Base-by-base conservation (phyloP, 2,329 filamentous ascomycete genomes). In the Fusarium pseudograminearum region DNA sequence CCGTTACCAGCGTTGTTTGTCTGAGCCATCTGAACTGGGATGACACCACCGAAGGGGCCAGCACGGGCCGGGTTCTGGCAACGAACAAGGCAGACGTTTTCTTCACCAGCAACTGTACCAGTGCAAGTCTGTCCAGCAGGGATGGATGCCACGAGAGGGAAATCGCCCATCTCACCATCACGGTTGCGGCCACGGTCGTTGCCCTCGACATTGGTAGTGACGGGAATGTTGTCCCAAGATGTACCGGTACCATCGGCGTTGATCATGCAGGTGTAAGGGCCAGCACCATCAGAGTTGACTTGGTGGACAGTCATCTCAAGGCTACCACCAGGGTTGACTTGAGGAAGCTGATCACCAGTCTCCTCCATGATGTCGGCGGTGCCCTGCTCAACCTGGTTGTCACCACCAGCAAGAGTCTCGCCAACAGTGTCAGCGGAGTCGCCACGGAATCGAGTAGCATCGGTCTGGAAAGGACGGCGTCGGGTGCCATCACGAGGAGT, bases 191-290 rank as follows among this genome's bases (percentile, higher is more conserved):
- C 58, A 16, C 60, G 60, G 0, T 63, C 60, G 15, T 44, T 63
- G 2, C 60, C 60, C 10, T 14, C 60, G 8, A 63, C 6, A 2
- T 63, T 63, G 3, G 48, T 57, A 1, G 60, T 63, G 3, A 63
- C 60, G 0, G 22, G 20, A 1, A 63, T 63, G 5, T 63, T 34
- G 0, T 63, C 58, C 60, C 60, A 63, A 2, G 60, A 44, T 3
- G 31, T 33, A 15, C 60, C 60, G 11, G 87, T 89, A 58, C 82
- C 89, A 60, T 88, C 87, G 57, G 82, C 78, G 73, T 90, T 89
- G 76, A 91, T 88, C 83, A 88, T 88, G 80, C 88, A 90, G 9
- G 81, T 85, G 78, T 89, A 91, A 3, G 89, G 88, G 14, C 89
- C 71, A 4, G 71, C 71, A 4, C 71, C 71, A 2, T 73, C 71